phyloP scores from a whole-genome alignment of 2,329 filamentous ascomycete genomes.

The Harringtonia lauricola region DNA sequence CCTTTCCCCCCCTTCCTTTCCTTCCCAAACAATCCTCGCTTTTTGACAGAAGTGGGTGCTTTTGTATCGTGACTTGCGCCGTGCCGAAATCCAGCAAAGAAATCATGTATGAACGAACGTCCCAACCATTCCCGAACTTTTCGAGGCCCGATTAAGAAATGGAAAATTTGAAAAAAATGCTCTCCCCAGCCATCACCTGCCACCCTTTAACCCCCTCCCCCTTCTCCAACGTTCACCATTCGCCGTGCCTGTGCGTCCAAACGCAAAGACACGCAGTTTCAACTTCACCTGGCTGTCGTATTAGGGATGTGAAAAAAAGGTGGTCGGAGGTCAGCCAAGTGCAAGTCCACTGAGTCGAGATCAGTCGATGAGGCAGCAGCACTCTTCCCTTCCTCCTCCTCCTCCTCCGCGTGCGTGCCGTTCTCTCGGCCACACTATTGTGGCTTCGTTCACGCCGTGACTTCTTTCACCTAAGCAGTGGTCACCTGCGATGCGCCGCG shows the following conservation, averaged over 20 bases:
- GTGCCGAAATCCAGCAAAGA: slow-evolving; percentile 8
- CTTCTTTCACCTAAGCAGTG: slow-evolving; percentile 36
- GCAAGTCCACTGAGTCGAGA: too few relatives aligned
- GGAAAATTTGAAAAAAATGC: background rate
- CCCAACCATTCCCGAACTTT: background rate
- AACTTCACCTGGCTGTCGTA: too few relatives aligned
- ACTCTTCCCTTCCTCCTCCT: too few relatives aligned
- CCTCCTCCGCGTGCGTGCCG: too few relatives aligned
- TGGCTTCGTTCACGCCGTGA: too few relatives aligned
- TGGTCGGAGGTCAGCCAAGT: too few relatives aligned
- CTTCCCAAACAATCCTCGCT: background rate
- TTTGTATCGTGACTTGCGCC: slow-evolving; percentile 10
- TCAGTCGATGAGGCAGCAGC: too few relatives aligned
- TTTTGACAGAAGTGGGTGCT: slow-evolving; percentile 3
- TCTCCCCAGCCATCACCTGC: too few relatives aligned
- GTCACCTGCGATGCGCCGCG: slow-evolving; percentile 47
- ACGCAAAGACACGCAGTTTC: too few relatives aligned
- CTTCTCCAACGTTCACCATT: background rate
- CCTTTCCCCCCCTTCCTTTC: background rate
- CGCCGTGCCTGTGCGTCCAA: too few relatives aligned
- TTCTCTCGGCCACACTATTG: too few relatives aligned
- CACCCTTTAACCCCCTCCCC: background rate
- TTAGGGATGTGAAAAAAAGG: too few relatives aligned
- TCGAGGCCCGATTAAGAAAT: background rate
- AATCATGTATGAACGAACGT: slow-evolving; percentile 2